Percentiles rank a stretch among this genome's conserved stretches.
Evolutionary conservation across 768 basidiomycete genomes (phyloP).

Genomic region (Lactarius vividus): DNA sequence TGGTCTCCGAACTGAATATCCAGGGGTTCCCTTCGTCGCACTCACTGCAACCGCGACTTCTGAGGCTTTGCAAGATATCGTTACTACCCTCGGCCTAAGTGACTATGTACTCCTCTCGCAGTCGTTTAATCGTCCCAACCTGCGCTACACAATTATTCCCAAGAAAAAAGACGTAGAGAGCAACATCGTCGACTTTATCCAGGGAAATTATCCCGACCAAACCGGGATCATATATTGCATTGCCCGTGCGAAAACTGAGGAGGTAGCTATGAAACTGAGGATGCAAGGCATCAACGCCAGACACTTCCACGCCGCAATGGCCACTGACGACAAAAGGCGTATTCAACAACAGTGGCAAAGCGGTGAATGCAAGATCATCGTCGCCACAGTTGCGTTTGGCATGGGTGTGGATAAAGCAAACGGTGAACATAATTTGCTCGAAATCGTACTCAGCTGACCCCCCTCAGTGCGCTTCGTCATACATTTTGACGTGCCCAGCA

Average conservation of each 20-base stretch:
- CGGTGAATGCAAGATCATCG: constrained; percentile 74
- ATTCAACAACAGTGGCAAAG: constrained; percentile 73
- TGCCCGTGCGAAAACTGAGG: constrained; percentile 72
- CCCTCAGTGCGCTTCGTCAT: constrained; percentile 84
- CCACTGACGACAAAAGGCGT: constrained; percentile 54
- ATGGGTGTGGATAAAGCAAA: constrained; percentile 94
- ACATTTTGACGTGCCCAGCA: constrained; percentile 78
- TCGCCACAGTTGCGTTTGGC: constrained; percentile 95
- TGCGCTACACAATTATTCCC: constrained; percentile 65
- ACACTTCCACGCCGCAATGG: constrained; percentile 87
- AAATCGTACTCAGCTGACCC: background rate
- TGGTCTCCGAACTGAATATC: constrained; percentile 68
- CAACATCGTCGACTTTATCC: constrained; percentile 70
- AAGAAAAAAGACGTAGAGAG: constrained; percentile 47
- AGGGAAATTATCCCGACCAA: constrained; percentile 49
- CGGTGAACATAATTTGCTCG: constrained; percentile 41
- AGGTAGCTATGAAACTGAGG: constrained; percentile 66
- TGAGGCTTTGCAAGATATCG: constrained; percentile 76
- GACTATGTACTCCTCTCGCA: constrained; percentile 62
- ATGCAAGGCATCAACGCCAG: constrained; percentile 58
- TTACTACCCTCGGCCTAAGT: constrained; percentile 59
- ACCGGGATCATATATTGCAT: constrained; percentile 87
- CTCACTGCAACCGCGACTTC: constrained; percentile 92
- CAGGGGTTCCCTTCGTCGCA: constrained; percentile 88
- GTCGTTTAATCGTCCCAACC: constrained; percentile 93